Evolutionary conservation across 2,329 filamentous ascomycete species (phyloP).

Genomic region (Aspergillus clavatus): DNA sequence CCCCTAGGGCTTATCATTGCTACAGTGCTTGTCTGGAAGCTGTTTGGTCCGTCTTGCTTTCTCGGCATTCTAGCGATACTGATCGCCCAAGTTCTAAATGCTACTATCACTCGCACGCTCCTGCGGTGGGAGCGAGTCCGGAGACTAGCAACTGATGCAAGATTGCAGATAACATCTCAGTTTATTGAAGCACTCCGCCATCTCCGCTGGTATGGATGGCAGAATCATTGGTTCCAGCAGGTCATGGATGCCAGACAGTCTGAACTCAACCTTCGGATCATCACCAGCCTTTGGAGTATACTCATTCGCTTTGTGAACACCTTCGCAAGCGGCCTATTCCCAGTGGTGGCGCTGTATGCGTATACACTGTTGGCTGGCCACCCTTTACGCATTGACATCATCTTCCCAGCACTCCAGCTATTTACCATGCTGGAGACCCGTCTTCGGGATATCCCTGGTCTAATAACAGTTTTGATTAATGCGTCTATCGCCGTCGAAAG

Average conservation of each 20-base stretch:
- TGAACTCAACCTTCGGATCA: constrained; percentile 62
- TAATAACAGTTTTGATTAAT: constrained; percentile 74
- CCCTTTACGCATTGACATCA: constrained; percentile 70
- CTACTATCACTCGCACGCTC: constrained; percentile 60
- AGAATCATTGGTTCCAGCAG: constrained; percentile 65
- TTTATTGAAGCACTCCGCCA: constrained; percentile 84
- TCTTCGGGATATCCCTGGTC: constrained; percentile 66
- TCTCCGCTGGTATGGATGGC: constrained; percentile 77
- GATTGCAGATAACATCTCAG: constrained; percentile 75
- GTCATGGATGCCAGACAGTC: constrained; percentile 64
- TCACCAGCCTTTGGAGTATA: constrained; percentile 59
- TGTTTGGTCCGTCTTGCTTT: constrained; percentile 76
- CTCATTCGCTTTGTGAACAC: constrained; percentile 65
- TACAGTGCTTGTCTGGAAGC: constrained; percentile 66
- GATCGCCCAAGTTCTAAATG: constrained; percentile 65
- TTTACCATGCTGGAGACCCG: constrained; percentile 71
- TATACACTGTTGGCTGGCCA: constrained; percentile 68
- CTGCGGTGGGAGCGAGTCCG: constrained; percentile 66
- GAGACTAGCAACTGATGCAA: constrained; percentile 68
- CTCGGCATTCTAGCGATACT: constrained; percentile 67
- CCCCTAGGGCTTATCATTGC: constrained; percentile 73
- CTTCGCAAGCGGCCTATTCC: constrained; percentile 68
- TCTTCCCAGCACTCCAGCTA: constrained; percentile 79
- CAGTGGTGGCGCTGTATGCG: constrained; percentile 73
- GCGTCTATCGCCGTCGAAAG: constrained; percentile 76